Conservation (phyloP, 2,329 filamentous ascomycete species). For the Furcasterigmium sp. region DNA sequence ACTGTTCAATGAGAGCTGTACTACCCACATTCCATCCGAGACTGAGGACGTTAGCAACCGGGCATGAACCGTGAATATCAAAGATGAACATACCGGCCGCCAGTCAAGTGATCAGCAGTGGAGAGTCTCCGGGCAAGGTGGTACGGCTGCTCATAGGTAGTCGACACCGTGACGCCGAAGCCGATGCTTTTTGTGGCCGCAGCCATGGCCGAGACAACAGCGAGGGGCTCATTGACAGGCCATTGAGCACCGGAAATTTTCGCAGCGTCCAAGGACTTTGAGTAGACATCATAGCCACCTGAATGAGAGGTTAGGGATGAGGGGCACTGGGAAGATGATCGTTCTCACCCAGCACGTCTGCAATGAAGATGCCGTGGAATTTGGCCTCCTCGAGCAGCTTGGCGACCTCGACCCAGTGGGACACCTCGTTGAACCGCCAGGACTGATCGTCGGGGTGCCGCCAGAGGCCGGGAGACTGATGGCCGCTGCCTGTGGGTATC, state of each 20-base stretch:
- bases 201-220: conserved; percentile 63
- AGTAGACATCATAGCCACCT: conserved; percentile 68
- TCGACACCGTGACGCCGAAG: conserved; percentile 65
- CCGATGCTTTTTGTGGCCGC: conserved; percentile 62
- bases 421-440: conserved; percentile 52
- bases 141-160: conserved; percentile 68
- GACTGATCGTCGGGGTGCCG: conserved; percentile 60
- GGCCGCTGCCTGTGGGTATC: conserved; percentile 34
- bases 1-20: fast-evolving
- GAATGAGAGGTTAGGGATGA: background rate
- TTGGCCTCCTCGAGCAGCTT: conserved; percentile 55
- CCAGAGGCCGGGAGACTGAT: conserved; percentile 46
- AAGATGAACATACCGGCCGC: conserved; percentile 43
- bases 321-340: background rate
- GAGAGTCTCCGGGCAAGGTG: conserved; percentile 60
- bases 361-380: conserved; percentile 63
- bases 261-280: conserved; percentile 53
- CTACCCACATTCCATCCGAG: conserved; percentile 44
- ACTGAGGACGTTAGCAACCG: background rate
- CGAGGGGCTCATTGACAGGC: conserved; percentile 65
- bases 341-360: conserved; percentile 51
- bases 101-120: conserved; percentile 63
- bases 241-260: conserved; percentile 62
- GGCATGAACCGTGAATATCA: background rate
- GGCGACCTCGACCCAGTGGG: conserved; percentile 57